Base-by-base conservation (phyloP, 768 basidiomycete genomes). In the Russula compacta region DNA sequence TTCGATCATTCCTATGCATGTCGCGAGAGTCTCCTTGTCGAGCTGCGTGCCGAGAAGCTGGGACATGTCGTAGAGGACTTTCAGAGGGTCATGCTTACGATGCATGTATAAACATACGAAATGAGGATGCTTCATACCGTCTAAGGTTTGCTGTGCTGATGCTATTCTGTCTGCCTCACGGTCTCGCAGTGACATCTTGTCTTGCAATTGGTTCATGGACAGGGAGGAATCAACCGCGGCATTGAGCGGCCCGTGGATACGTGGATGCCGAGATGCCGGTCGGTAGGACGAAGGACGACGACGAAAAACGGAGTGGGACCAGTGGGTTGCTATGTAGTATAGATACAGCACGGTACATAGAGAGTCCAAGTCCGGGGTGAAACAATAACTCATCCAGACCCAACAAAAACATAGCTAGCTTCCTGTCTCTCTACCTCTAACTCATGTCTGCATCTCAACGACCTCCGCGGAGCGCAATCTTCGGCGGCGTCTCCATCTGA, bases 1-100 rank as follows among this genome's bases (percentile, higher is more conserved):
- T 74, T 95, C 93, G 67, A 95, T 92, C 87, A 95, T 86, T 43
- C 85, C 81, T 24, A 95, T 84, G 71, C 93, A 95, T 29, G 89
- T 93, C 39, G 88, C 91, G n/a, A 95, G 81, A 2, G 90, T 91
- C 70, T 92, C 89, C 68, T 89, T 91, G 75, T 95, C 92, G 44
- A 95, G 79, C 59, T 86, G 83, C 0, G 93, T 94, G 64, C 93
- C 89, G 53, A 95, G 74, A 49, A 95, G 74, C 73, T 93, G 90
- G 19, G 93, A 92, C 58, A 95, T 89, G 61, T 94, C 92, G 69
- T 85, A 81, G 29, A 95, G 78, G 64, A 88, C 93, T 95, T 56
- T 38, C 19, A 36, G 14, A 35, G 12, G 39, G 24, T 21, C 65
- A 35, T 9, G 19, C 42, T 49, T 3, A 36, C 21, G 4, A 53